Evolutionary conservation across 179 eudicot species (phyloP).

Genomic region (Corrigiola litoralis): DNA sequence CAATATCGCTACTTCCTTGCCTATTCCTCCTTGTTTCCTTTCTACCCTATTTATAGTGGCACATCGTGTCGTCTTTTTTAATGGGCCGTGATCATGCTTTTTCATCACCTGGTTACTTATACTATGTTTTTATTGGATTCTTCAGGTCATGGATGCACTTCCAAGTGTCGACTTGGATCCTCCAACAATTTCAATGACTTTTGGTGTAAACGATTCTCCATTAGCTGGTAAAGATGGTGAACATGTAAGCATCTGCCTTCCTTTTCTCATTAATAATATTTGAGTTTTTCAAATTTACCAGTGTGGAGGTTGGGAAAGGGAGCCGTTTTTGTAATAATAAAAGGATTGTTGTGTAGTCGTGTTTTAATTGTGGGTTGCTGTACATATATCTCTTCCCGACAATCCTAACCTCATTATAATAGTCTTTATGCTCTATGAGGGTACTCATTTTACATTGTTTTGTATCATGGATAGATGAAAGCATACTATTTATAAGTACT

Average conservation of each 20-base stretch:
- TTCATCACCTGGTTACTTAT: neutral
- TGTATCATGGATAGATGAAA: neutral
- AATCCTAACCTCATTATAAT: neutral
- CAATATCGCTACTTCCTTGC: neutral
- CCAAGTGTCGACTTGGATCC: constrained; percentile 94
- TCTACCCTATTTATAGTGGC: neutral
- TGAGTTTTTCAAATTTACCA: neutral
- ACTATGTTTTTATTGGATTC: neutral
- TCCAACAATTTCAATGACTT: constrained; percentile 98
- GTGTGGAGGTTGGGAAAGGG: neutral
- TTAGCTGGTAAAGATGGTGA: constrained; percentile 93
- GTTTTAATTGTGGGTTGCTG: neutral
- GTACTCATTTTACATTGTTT: neutral
- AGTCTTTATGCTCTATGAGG: neutral
- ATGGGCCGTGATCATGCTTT: neutral
- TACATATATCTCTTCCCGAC: constrained; percentile 1
- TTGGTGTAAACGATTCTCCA: constrained; percentile 97
- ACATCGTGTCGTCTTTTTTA: neutral
- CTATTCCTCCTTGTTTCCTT: neutral
- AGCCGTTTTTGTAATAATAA: neutral
- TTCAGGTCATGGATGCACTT: constrained; percentile 65
- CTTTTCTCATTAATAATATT: neutral
- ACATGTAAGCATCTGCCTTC: constrained; percentile 55
- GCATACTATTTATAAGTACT: no score
- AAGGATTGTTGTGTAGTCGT: neutral